Percentiles rank a stretch among this genome's conserved stretches.
Evolutionary conservation across 345 rosid species (phyloP).

Genomic region (Bretschneidera sinensis): DNA sequence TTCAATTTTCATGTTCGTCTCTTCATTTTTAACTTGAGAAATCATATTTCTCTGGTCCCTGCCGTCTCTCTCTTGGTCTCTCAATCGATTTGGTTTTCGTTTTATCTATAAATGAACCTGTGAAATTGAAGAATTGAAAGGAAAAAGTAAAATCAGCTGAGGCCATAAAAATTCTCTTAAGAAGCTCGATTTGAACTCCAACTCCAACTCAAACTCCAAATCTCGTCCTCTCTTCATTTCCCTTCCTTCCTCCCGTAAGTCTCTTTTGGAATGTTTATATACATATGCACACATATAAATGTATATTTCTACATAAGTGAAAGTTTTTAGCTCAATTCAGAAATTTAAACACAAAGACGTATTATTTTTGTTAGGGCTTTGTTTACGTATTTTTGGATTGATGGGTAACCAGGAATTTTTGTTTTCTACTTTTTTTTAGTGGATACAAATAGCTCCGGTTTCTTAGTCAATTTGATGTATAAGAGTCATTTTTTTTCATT

Average conservation of each 20-base stretch:
- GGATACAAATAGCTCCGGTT: no score
- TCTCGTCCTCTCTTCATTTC: conserved; percentile 15
- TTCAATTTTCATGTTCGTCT: not conserved
- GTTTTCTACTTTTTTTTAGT: no score
- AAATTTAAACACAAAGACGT: no score
- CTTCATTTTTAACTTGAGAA: not conserved
- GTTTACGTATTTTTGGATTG: not conserved
- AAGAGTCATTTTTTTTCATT: no score
- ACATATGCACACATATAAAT: not conserved
- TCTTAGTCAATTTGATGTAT: no score
- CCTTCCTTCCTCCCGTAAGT: conserved; percentile 38
- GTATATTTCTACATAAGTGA: no score
- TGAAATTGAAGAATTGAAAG: conserved; percentile 22
- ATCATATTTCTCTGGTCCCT: not conserved
- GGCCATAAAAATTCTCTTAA: conserved; percentile 28
- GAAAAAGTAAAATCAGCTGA: conserved; percentile 27
- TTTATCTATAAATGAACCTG: not conserved
- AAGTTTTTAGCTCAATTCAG: no score
- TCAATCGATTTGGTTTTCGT: not conserved
- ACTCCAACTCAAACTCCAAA: conserved; percentile 20
- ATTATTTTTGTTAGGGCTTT: no score
- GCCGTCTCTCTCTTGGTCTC: not conserved
- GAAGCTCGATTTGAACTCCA: conserved; percentile 40
- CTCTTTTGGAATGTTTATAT: not conserved
- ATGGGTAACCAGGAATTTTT: not conserved